Conservation (phyloP, 2,329 filamentous ascomycete genomes). For the Neofusicoccum kwambonambiense region DNA sequence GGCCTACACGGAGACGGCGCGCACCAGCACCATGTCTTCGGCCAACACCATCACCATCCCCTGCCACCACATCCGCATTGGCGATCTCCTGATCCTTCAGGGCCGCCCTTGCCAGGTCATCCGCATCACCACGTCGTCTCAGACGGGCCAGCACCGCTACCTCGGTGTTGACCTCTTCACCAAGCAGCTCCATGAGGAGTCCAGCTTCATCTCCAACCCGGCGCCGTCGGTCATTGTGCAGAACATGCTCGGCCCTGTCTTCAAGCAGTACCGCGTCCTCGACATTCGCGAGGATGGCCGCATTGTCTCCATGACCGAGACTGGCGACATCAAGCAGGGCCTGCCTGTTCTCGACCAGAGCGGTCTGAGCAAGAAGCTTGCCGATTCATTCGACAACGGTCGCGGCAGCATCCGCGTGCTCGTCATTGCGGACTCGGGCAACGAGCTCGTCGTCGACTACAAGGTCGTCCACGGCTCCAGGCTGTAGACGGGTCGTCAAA, state of each 20-base stretch:
- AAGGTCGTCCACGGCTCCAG: constrained; percentile 87
- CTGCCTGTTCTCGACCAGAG: constrained; percentile 94
- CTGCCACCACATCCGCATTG: constrained; percentile 98
- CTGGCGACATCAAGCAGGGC: constrained; percentile 95
- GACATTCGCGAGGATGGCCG: constrained; percentile 83
- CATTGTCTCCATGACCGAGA: constrained; percentile 97
- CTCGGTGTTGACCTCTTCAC: constrained; percentile 99
- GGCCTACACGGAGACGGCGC: neutral
- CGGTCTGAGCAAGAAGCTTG: constrained; percentile 77
- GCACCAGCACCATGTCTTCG: constrained; percentile 48
- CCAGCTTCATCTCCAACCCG: constrained; percentile 94
- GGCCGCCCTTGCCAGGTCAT: constrained; percentile 99
- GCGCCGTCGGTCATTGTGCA: constrained; percentile 95
- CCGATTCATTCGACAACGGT: constrained; percentile 82
- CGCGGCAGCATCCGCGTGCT: constrained; percentile 92
- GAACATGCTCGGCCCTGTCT: constrained; percentile 98
- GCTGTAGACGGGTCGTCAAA: constrained; percentile 48
- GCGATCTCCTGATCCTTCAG: constrained; percentile 98
- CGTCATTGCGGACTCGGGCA: constrained; percentile 89
- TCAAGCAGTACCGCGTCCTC: constrained; percentile 99
- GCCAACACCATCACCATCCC: constrained; percentile 95
- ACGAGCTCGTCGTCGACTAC: constrained; percentile 97
- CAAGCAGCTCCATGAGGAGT: constrained; percentile 99
- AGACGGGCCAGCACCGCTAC: constrained; percentile 99
- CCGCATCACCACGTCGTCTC: constrained; percentile 95